Conservation (phyloP, 2,329 filamentous ascomycete genomes). For the Eutypa lata region DNA sequence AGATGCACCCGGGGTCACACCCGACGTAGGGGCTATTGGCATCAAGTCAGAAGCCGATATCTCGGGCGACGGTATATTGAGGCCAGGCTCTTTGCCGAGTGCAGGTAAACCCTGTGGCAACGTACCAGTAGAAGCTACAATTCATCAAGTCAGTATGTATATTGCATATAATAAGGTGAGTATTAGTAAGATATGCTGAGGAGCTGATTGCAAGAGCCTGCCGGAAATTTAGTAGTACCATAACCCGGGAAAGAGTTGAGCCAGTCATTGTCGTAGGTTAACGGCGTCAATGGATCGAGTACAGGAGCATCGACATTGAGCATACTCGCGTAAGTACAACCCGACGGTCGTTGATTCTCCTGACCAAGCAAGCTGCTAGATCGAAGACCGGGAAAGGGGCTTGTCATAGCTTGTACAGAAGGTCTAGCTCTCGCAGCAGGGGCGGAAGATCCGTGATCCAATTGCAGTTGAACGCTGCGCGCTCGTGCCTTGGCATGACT, state of each 20-base stretch:
- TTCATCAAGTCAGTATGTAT: constrained; percentile 32
- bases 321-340: constrained; percentile 49
- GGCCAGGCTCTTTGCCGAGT: constrained; percentile 42
- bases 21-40: constrained; percentile 31
- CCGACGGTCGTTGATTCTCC: constrained; percentile 32
- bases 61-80: constrained; percentile 39
- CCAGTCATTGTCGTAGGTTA: constrained; percentile 45
- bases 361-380: constrained; percentile 32
- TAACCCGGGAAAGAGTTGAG: constrained; percentile 13
- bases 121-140: constrained; percentile 40
- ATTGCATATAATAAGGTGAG: constrained; percentile 5
- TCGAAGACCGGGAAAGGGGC: constrained; percentile 26
- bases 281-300: constrained; percentile 39
- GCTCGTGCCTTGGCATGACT: constrained; percentile 43
- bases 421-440: constrained; percentile 11
- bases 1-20: constrained; percentile 34
- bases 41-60: constrained; percentile 30
- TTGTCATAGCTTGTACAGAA: constrained; percentile 11
- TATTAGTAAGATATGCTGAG: constrained; percentile 13
- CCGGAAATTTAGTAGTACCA: constrained; percentile 17
- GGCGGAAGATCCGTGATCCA: constrained; percentile 29
- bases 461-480: constrained; percentile 49
- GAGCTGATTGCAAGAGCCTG: constrained; percentile 23
- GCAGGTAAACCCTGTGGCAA: constrained; percentile 34
- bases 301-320: constrained; percentile 49